Conservation (phyloP, 2,329 filamentous ascomycete species). For the Verticillium dahliae region DNA sequence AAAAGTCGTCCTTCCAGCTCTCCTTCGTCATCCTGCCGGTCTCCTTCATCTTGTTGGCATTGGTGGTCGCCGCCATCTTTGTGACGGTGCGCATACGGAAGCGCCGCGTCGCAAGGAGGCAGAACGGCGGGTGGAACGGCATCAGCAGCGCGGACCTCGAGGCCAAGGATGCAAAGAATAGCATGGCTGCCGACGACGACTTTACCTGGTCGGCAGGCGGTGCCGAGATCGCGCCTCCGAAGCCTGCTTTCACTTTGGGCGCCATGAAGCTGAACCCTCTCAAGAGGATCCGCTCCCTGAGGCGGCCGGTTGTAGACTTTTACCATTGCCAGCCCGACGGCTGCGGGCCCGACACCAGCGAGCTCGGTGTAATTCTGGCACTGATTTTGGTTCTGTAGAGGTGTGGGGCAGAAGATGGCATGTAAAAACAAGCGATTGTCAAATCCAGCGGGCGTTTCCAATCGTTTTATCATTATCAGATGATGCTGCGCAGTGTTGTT, state of each 20-base stretch:
- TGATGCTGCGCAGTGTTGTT: conserved; percentile 5
- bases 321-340: no score
- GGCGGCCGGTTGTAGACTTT: no score
- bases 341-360: not conserved
- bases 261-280: not conserved
- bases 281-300: not conserved
- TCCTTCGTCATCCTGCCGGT: conserved; percentile 8
- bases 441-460: not conserved
- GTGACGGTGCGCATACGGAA: conserved; percentile 8
- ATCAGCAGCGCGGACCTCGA: not conserved
- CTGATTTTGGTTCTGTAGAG: not conserved
- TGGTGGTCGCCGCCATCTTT: conserved; percentile 6
- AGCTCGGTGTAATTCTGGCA: not conserved
- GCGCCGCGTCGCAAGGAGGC: not conserved
- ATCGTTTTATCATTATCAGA: not conserved
- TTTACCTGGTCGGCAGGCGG: not conserved
- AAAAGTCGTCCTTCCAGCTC: not conserved
- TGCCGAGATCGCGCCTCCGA: not conserved
- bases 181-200: not conserved
- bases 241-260: not conserved
- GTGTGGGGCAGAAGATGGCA: not conserved
- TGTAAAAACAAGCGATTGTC: not conserved
- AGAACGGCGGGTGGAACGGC: not conserved
- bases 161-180: not conserved
- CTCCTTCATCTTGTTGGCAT: conserved; percentile 6